Percentiles rank a stretch among this genome's conserved stretches.
Conservation (phyloP, 495 filamentous ascomycete species). For the Talaromyces adpressus region DNA sequence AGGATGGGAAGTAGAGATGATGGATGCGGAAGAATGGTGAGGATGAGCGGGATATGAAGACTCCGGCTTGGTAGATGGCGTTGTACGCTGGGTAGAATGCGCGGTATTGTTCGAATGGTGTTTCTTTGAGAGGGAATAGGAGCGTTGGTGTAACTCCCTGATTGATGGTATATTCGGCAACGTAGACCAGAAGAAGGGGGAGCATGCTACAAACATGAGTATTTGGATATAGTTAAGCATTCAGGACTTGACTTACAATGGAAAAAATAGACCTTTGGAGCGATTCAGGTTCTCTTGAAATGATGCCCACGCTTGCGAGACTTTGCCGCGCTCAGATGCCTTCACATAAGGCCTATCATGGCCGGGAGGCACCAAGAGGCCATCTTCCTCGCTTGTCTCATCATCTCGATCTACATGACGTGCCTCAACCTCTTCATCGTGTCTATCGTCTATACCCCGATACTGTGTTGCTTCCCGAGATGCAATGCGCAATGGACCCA, state of each 20-base stretch:
- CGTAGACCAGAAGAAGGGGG: conserved; percentile 83
- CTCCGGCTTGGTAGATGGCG: conserved; percentile 87
- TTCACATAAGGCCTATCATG: conserved; percentile 20
- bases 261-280: conserved; percentile 52
- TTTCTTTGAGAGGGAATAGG: conserved; percentile 68
- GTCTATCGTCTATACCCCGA: conserved; percentile 12
- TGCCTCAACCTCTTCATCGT: conserved; percentile 38
- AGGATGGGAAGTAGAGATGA: conserved; percentile 69
- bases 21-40: conserved; percentile 79
- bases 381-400: conserved; percentile 25
- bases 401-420: conserved; percentile 27
- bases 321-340: conserved; percentile 5
- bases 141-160: conserved; percentile 85
- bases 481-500: conserved; percentile 41
- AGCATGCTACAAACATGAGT: conserved; percentile 60
- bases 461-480: conserved; percentile 17
- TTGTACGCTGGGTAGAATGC: conserved; percentile 92
- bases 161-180: conserved; percentile 95
- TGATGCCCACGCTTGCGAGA: conserved; percentile 19
- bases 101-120: conserved; percentile 74
- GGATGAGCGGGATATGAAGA: conserved; percentile 89
- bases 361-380: conserved; percentile 23
- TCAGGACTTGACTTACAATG: conserved; percentile 48
- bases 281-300: conserved; percentile 45
- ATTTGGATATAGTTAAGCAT: conserved; percentile 10